Evolutionary conservation across 2,329 filamentous ascomycete genomes (phyloP), one percentile per base, ranked within the genome.

Genomic region (Stemphylium beticola): DNA sequence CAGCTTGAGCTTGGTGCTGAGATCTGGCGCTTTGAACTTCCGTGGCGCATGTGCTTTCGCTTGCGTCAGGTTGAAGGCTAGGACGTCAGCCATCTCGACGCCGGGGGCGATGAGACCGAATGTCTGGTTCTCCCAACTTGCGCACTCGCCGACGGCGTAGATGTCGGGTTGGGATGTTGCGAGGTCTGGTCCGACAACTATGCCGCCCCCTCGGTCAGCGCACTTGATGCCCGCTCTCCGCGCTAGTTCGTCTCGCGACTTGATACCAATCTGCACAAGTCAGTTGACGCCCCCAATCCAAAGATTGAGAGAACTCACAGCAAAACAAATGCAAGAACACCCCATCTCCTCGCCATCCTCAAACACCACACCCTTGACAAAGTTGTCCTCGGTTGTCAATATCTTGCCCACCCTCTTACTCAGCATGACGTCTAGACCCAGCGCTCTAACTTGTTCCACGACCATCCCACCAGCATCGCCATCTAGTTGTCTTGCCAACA

Each of bases 1-100:
- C 0, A 96, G 80, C 79, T 96, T 96, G 26, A 96, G 79, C 73
- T 96, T 96, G 0, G 92, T 96, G 79, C 92, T 96, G 36, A 96
- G 80, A 73, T 96, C 92, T 0, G 92, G 93, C 4, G 87, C 80
- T 74, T 91, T 91, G 80, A 96, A 96, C 26, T 79, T 80, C 29
- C 89, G 82, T 2, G 85, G 85, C 6, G 85, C 76, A 70, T 93
- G 89, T 2, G 85, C 82, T 69, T 89, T 88, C 29, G 91, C 90
- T 71, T 93, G 88, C 3, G 92, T 96, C 53, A 97, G 84, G 74
- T 96, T 96, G 80, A 95, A 96, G 10, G 92, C 87, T 3, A 96
- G 84, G 1, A 96, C 87, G 64, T 96, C 92, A 0, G 93, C 93
- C 91, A 96, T 96, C 75, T 96, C 93, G 32, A 96, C 84, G 15